phyloP scores from a whole-genome alignment of 1,284 basidiomycete species.

The Cryptococcus neoformans region DNA sequence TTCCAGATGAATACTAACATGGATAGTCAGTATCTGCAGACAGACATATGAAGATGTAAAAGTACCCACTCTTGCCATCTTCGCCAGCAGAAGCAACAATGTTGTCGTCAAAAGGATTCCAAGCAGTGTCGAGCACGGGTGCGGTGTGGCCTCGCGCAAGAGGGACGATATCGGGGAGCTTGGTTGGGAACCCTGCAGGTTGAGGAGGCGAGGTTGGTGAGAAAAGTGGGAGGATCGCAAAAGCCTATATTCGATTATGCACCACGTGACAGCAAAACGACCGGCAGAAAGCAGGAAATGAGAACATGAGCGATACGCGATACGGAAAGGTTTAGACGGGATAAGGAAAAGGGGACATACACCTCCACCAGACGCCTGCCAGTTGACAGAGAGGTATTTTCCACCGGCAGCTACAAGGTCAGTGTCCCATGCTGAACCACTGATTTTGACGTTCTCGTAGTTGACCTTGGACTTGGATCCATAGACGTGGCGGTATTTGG shows the following conservation, averaged over 20 bases:
- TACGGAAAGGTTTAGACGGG: neutral
- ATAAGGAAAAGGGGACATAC: slow-evolving; percentile 21
- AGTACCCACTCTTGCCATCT: slow-evolving; percentile 67
- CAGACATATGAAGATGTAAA: neutral
- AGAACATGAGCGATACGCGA: neutral
- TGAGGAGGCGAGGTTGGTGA: slow-evolving; percentile 61
- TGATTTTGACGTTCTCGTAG: slow-evolving; percentile 88
- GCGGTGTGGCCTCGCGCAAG: slow-evolving; percentile 72
- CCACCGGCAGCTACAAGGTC: slow-evolving; percentile 86
- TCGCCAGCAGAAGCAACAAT: slow-evolving; percentile 88
- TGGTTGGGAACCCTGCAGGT: slow-evolving; percentile 61
- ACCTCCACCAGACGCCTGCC: slow-evolving; percentile 93
- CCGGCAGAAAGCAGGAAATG: neutral
- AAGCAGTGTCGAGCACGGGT: slow-evolving; percentile 84
- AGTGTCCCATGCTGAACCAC: slow-evolving; percentile 92
- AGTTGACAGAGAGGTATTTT: slow-evolving; percentile 64
- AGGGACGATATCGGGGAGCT: slow-evolving; percentile 89
- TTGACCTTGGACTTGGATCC: slow-evolving; percentile 77
- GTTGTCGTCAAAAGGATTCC: slow-evolving; percentile 91
- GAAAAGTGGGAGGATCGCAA: slow-evolving; percentile 82
- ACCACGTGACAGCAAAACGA: neutral
- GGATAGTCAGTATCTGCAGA: neutral
- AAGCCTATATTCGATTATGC: slow-evolving; percentile 57
- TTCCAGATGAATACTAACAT: slow-evolving; percentile 74
- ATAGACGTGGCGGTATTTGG: slow-evolving; percentile 77